Evolutionary conservation across 805 yeast species (phyloP).

Genomic region (Clavispora asparagi): DNA sequence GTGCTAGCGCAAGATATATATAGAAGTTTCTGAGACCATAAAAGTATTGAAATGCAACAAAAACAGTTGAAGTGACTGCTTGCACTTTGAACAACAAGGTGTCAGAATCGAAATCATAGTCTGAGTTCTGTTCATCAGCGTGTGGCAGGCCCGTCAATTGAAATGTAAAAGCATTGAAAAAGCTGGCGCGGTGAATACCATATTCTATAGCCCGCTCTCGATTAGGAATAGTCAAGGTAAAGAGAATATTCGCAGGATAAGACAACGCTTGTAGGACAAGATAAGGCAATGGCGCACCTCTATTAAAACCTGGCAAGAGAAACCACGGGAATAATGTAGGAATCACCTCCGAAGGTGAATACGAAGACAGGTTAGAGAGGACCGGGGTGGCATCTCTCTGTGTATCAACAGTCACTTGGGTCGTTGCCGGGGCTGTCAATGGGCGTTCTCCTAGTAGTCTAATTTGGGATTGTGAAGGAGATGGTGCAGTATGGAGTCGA

Average conservation of each 20-base stretch:
- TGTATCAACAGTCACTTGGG: background rate
- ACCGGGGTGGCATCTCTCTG: background rate
- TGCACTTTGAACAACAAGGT: slow-evolving; percentile 6
- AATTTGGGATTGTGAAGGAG: background rate
- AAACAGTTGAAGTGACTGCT: slow-evolving; percentile 3
- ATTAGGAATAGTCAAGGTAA: slow-evolving; percentile 13
- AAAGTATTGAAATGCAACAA: slow-evolving; percentile 4
- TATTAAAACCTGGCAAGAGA: slow-evolving; percentile 6
- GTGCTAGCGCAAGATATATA: background rate
- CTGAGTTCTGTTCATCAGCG: background rate
- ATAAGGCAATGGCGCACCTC: slow-evolving; percentile 1
- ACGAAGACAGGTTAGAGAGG: background rate
- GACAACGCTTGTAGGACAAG: slow-evolving; percentile 3
- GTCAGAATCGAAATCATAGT: slow-evolving; percentile 7
- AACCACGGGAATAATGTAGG: background rate
- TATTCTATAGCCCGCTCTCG: slow-evolving; percentile 12
- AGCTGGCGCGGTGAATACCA: slow-evolving; percentile 2
- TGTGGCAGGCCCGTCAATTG: slow-evolving; percentile 1
- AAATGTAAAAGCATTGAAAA: slow-evolving; percentile 11
- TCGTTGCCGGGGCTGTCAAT: slow-evolving; percentile 2
- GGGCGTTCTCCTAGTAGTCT: slow-evolving; percentile 6
- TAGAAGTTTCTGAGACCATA: slow-evolving; percentile 1
- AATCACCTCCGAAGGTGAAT: background rate
- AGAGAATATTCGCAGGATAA: slow-evolving; percentile 7
- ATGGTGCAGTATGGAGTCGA: background rate